Evolutionary conservation across 2,329 filamentous ascomycete species (phyloP).

Genomic region (Pseudopyrenochaeta lycopersici): DNA sequence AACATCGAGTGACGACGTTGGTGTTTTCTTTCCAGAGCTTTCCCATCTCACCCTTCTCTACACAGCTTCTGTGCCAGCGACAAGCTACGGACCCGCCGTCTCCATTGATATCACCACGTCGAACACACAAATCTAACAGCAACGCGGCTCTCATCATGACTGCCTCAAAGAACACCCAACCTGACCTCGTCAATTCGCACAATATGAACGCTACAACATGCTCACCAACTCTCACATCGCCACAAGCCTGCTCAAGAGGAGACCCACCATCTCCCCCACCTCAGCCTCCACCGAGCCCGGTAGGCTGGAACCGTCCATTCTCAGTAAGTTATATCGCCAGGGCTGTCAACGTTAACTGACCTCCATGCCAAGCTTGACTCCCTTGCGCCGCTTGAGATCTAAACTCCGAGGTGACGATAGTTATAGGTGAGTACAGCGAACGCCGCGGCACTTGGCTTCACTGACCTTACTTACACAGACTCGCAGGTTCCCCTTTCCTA

Average conservation of each 20-base stretch:
- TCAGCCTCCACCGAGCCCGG: conserved; percentile 51
- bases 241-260: conserved; percentile 40
- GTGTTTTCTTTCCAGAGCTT: conserved; percentile 21
- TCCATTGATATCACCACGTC: background rate
- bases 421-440: conserved; percentile 1
- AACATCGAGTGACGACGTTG: conserved; percentile 33
- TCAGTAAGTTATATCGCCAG: conserved; percentile 19
- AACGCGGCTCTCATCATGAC: conserved; percentile 9
- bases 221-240: conserved; percentile 7
- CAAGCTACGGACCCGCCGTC: background rate
- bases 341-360: conserved; percentile 19
- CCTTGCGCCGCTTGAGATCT: conserved; percentile 27
- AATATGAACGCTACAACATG: background rate
- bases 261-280: conserved; percentile 52
- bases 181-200: background rate
- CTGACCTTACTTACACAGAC: conserved; percentile 8
- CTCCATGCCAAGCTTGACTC: conserved; percentile 25
- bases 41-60: conserved; percentile 9
- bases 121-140: background rate
- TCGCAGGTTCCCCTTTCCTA: background rate
- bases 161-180: background rate
- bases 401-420: conserved; percentile 9
- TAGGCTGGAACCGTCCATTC: conserved; percentile 35
- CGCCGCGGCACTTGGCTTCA: background rate
- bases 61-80: background rate